Base-by-base conservation (phyloP, 352 stramenopile species). In the Blastocystis sp. region DNA sequence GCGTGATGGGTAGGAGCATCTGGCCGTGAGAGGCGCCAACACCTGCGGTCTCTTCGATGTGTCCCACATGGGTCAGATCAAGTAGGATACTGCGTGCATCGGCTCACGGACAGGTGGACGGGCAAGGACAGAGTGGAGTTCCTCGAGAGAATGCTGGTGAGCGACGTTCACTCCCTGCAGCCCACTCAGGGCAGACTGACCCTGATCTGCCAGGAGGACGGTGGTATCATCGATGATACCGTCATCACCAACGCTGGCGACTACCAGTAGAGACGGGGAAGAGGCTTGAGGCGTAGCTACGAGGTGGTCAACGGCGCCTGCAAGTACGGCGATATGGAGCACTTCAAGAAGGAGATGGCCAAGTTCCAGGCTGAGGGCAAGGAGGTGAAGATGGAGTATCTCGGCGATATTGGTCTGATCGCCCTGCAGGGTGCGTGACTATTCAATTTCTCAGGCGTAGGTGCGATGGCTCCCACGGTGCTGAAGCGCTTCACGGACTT, bases 261-360 rank as follows among this genome's bases (percentile, higher is more conserved):
- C 90, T 91, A 95, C 89, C 54, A 95, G 61, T 94, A 95, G 89
- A 38, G 24, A 0, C 52, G n/a, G 11, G 19, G 1, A 7, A 21
- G 43, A 21, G 7, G 65, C 52, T 9, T 43, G 9, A 52, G 6
- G 0, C 92, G 92, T 88, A 91, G 94, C 77, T 95, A 95, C 89
- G 96, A 98, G 90, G 96, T 99, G 59, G 95, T 99, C 60, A 99
- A 99, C 91, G 97, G 96, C 24, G 95, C 94, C 52, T 98, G 96
- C 91, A 98, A 99, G 91, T 94, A 97, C 90, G 93, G 93, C 63
- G 96, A 98, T 89, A 93, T 98, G 89, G 90, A 91, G 74, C 95
- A 98, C 91, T 76, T 90, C 69, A 89, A 76, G 21, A 87, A 76
- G 87, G 38, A 89, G 6, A 89, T 89, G 40, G 61, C 57, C 57